Evolutionary conservation across 352 stramenopile species (phyloP).

Genomic region (Detonula confervacea): DNA sequence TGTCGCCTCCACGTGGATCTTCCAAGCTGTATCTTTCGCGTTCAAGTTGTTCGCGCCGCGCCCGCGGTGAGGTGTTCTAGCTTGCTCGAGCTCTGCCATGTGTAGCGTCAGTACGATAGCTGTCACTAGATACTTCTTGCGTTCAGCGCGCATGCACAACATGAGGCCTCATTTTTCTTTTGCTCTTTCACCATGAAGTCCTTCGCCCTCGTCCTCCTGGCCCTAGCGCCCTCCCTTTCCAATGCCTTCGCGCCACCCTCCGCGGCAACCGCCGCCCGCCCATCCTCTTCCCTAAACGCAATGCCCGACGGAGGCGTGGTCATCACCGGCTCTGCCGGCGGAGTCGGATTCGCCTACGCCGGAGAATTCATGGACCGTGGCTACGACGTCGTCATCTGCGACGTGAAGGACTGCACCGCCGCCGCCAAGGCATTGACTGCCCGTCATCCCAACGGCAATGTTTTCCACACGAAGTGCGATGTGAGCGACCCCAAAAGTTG

Average conservation of each 20-base stretch:
- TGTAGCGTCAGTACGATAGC: no score
- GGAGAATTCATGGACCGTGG: slow-evolving; percentile 86
- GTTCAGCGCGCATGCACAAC: no score
- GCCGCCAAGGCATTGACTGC: slow-evolving; percentile 70
- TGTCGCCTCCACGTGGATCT: no score
- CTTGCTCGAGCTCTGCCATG: no score
- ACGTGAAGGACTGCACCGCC: slow-evolving; percentile 77
- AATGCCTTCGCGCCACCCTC: slow-evolving; percentile 29
- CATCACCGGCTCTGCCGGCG: slow-evolving; percentile 81
- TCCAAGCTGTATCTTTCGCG: no score
- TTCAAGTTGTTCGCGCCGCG: no score
- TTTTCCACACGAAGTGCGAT: slow-evolving; percentile 85
- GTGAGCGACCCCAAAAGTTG: slow-evolving; percentile 75
- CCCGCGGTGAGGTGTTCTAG: no score
- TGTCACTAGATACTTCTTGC: no score
- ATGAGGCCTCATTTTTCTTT: no score
- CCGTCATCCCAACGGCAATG: slow-evolving; percentile 69
- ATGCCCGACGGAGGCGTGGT: slow-evolving; percentile 78
- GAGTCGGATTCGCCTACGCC: slow-evolving; percentile 86
- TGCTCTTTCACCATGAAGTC: slow-evolving; percentile 37
- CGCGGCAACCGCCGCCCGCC: slow-evolving; percentile 3
- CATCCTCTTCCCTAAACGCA: slow-evolving; percentile 13
- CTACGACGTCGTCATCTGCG: slow-evolving; percentile 86
- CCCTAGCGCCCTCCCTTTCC: slow-evolving; percentile 29
- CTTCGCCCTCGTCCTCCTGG: slow-evolving; percentile 33